Conservation (phyloP, 192 early-diverging fungal genomes). For the Phycomyces nitens region DNA sequence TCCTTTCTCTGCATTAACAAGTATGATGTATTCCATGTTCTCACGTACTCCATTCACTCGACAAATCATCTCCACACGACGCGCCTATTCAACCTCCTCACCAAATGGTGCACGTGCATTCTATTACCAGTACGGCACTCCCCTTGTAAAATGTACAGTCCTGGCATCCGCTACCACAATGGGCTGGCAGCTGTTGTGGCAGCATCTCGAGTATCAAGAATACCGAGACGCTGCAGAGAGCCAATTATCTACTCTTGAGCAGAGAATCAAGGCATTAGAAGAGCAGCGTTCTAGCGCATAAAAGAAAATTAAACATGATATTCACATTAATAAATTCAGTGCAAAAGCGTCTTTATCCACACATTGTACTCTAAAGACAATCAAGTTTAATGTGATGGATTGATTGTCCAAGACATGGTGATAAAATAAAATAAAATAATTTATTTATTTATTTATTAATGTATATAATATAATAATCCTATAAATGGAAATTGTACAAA, state of each 20-base stretch:
- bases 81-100: background rate
- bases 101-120: slow-evolving; percentile 8
- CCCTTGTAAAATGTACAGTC: slow-evolving; percentile 30
- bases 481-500: no score
- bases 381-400: no score
- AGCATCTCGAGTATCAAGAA: slow-evolving; percentile 34
- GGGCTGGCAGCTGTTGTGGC: slow-evolving; percentile 23
- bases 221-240: slow-evolving; percentile 26
- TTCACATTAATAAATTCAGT: slow-evolving; percentile 6
- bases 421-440: no score
- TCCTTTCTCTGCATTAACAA: no score
- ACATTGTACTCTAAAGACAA: no score
- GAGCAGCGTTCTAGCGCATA: background rate
- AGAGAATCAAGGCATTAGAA: slow-evolving; percentile 26
- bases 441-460: no score
- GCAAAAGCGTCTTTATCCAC: no score
- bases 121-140: slow-evolving; percentile 35
- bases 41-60: background rate
- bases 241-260: slow-evolving; percentile 18
- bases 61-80: background rate
- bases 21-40: background rate
- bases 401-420: no score
- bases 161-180: slow-evolving; percentile 28
- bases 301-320: background rate
- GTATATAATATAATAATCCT: no score